These are phyloP conservation scores for Trichoderma atrobrunneum DNA, from an alignment of 2,329 filamentous ascomycete species.

Conservation along the genomic window DNA sequence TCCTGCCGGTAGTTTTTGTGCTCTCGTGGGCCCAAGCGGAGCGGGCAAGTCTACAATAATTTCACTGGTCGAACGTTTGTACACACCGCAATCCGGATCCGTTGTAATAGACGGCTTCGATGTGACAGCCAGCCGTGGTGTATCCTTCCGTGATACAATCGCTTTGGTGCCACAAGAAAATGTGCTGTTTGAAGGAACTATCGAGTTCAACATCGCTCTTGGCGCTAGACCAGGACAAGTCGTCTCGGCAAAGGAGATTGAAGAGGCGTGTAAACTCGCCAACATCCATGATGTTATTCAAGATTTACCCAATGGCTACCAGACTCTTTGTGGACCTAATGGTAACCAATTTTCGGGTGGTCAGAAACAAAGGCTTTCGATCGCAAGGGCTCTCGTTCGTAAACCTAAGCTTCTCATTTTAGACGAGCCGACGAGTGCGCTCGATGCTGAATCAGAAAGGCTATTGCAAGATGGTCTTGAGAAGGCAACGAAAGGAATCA, in stretches of 20 bases:
- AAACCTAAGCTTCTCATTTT: conserved; percentile 63
- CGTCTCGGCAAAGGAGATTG: conserved; percentile 54
- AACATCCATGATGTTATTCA: conserved; percentile 61
- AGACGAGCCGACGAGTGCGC: conserved; percentile 67
- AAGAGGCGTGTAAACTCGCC: conserved; percentile 60
- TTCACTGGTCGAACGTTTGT: conserved; percentile 51
- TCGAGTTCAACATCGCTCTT: conserved; percentile 49
- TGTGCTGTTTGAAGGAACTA: conserved; percentile 48
- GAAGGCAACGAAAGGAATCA: conserved; percentile 23
- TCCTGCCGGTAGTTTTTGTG: conserved; percentile 39
- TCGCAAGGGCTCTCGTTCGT: conserved; percentile 65
- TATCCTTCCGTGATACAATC: conserved; percentile 43
- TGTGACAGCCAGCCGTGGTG: background rate
- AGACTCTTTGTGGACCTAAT: conserved; percentile 58
- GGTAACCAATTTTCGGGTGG: conserved; percentile 66
- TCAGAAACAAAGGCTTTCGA: conserved; percentile 66
- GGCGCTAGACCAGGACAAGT: conserved; percentile 49
- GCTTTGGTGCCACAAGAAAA: conserved; percentile 51
- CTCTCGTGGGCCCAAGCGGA: conserved; percentile 43
- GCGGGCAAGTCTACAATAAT: conserved; percentile 48
- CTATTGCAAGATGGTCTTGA: conserved; percentile 58
- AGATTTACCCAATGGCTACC: conserved; percentile 53
- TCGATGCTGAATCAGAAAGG: conserved; percentile 61
- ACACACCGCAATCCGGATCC: conserved; percentile 46
- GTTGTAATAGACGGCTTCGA: conserved; percentile 46